Conservation (phyloP, 2,329 filamentous ascomycete species). For the Hymenoscyphus scutula region DNA sequence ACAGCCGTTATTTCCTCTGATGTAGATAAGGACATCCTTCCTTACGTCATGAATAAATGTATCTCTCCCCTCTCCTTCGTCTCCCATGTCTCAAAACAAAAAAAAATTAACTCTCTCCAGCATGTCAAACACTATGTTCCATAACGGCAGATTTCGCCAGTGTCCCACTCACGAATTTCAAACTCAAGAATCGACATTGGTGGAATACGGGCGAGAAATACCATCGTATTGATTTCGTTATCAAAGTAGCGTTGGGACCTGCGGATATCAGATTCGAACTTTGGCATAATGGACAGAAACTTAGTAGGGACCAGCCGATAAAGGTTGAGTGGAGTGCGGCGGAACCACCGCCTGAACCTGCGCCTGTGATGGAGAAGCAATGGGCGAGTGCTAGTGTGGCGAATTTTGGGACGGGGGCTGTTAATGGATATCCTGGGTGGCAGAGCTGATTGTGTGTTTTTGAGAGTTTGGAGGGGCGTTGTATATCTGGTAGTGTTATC, state of each 20-base stretch:
- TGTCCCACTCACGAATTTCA: slow-evolving; percentile 15
- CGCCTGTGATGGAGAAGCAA: not conserved
- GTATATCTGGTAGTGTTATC: too few relatives aligned
- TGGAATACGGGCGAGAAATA: slow-evolving; percentile 20
- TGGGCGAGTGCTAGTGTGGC: not conserved
- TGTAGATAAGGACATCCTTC: slow-evolving; percentile 14
- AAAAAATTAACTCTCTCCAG: not conserved
- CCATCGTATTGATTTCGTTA: slow-evolving; percentile 16
- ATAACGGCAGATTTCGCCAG: slow-evolving; percentile 17
- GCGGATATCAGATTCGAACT: slow-evolving; percentile 18
- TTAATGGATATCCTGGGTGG: too few relatives aligned
- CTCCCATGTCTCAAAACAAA: too few relatives aligned
- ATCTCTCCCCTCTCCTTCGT: not conserved
- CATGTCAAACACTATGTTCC: slow-evolving; percentile 13
- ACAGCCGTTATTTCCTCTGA: slow-evolving; percentile 13
- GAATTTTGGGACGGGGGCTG: not conserved
- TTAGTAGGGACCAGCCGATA: slow-evolving; percentile 13
- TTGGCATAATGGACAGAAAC: slow-evolving; percentile 17
- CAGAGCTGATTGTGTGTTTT: too few relatives aligned
- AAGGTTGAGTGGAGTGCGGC: slow-evolving; percentile 7
- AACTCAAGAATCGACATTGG: slow-evolving; percentile 23
- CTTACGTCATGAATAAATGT: slow-evolving; percentile 16
- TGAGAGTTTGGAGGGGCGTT: too few relatives aligned
- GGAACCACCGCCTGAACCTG: not conserved
- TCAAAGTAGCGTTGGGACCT: slow-evolving; percentile 19